phyloP scores from a whole-genome alignment of 179 eudicot genomes.

The Drosera spatulata region DNA sequence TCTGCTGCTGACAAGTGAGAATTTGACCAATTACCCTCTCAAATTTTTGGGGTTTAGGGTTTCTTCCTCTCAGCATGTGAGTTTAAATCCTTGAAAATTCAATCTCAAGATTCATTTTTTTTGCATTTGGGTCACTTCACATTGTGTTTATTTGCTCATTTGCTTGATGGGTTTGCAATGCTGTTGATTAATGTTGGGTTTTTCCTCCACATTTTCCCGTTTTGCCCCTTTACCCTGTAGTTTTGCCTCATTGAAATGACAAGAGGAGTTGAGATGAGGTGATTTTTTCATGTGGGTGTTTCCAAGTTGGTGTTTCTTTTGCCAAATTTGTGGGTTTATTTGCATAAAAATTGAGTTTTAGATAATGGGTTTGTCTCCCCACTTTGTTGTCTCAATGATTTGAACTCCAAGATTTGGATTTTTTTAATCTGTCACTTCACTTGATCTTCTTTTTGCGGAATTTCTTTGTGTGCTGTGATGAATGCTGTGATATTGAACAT shows the following conservation, averaged over 20 bases:
- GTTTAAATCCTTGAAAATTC: conserved; percentile 13
- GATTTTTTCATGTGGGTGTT: too few relatives aligned
- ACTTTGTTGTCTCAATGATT: too few relatives aligned
- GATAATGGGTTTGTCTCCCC: too few relatives aligned
- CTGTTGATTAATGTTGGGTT: neutral
- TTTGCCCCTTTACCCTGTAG: conserved; percentile 6
- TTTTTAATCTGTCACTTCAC: too few relatives aligned
- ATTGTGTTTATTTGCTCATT: conserved; percentile 15
- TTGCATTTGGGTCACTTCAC: conserved; percentile 3
- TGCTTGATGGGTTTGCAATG: conserved; percentile 9
- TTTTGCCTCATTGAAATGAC: too few relatives aligned
- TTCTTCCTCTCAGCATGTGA: conserved; percentile 6
- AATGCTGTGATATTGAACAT: neutral
- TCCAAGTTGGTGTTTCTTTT: too few relatives aligned
- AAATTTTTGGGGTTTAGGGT: conserved; percentile 13
- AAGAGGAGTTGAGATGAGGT: too few relatives aligned
- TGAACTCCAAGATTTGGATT: too few relatives aligned
- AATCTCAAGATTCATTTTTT: conserved; percentile 17
- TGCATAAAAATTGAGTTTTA: too few relatives aligned
- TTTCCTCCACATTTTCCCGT: conserved; percentile 8
- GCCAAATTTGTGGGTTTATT: too few relatives aligned
- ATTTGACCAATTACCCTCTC: neutral
- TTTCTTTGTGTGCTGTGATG: neutral
- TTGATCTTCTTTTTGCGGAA: too few relatives aligned
- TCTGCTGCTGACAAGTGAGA: neutral